Evolutionary conservation across 2,329 filamentous ascomycete genomes (phyloP).

Genomic region (Calonectria crousiana): DNA sequence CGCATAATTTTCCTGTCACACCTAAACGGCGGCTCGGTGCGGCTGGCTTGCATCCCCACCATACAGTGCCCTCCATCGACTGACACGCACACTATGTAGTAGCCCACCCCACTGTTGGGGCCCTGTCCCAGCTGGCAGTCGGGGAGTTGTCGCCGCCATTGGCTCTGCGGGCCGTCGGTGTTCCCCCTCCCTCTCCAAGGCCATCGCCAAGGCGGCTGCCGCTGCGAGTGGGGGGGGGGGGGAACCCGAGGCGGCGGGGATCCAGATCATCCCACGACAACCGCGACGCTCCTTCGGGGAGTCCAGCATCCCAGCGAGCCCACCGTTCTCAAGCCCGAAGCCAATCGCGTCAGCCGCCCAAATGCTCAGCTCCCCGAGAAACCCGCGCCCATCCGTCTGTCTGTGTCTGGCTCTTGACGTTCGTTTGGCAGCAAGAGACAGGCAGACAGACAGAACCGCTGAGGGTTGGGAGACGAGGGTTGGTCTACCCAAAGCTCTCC

Average conservation of each 20-base stretch:
- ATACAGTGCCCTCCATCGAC: background rate
- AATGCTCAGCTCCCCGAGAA: background rate
- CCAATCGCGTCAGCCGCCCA: background rate
- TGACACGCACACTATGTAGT: too few relatives aligned
- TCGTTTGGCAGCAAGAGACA: too few relatives aligned
- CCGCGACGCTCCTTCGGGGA: background rate
- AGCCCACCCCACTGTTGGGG: background rate
- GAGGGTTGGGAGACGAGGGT: too few relatives aligned
- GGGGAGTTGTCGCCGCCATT: background rate
- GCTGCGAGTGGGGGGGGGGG: background rate
- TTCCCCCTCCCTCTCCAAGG: background rate
- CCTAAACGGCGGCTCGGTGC: constrained; percentile 12
- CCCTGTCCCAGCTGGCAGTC: background rate
- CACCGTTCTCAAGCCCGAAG: background rate
- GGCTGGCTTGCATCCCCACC: constrained; percentile 16
- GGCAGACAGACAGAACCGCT: background rate
- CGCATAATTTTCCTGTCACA: background rate
- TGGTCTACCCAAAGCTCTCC: too few relatives aligned
- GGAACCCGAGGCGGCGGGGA: background rate
- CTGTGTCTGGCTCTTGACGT: background rate
- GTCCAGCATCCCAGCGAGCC: background rate
- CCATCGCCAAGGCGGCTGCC: background rate
- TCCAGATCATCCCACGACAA: background rate
- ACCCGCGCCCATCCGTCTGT: too few relatives aligned
- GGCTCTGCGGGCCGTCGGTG: constrained; percentile 22